A percentile compares a stretch with the other conserved stretches of the same genome.
Evolutionary conservation across 2,329 filamentous ascomycete species (phyloP).

Genomic region (Penicillium hesseltinei): DNA sequence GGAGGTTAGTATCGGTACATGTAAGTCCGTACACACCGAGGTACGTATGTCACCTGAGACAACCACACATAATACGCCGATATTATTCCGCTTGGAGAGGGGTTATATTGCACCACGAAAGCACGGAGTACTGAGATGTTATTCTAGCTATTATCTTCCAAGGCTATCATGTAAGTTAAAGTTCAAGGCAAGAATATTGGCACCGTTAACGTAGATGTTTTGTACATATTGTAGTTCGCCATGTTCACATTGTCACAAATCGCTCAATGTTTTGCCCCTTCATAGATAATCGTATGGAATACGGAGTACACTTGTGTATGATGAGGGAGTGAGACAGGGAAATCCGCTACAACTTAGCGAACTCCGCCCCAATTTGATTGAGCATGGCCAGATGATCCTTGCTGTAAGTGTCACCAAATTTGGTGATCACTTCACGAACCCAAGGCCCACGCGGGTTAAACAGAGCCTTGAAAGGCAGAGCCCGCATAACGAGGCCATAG

Average conservation of each 20-base stretch:
- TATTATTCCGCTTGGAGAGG: not conserved
- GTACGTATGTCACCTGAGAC: not conserved
- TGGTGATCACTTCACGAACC: not conserved
- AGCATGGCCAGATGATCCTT: not conserved
- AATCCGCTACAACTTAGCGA: not conserved
- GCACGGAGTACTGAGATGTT: not conserved
- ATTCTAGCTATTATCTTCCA: not conserved
- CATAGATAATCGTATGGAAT: not conserved
- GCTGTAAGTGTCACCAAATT: not conserved
- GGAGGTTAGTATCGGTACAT: not conserved
- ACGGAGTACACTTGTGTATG: not conserved
- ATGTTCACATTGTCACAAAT: not conserved
- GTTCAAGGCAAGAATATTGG: not conserved
- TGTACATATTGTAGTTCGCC: not conserved
- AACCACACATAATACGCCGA: not conserved
- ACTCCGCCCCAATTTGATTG: not conserved
- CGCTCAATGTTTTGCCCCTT: not conserved
- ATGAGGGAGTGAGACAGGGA: not conserved
- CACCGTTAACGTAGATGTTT: not conserved
- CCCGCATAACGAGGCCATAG: not conserved
- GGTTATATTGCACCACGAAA: not conserved
- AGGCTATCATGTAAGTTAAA: not conserved
- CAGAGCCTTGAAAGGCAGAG: not conserved
- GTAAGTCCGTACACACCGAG: not conserved
- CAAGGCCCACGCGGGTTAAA: not conserved